Base-by-base conservation (phyloP, 768 basidiomycete genomes). In the Tricholoma matsutake region DNA sequence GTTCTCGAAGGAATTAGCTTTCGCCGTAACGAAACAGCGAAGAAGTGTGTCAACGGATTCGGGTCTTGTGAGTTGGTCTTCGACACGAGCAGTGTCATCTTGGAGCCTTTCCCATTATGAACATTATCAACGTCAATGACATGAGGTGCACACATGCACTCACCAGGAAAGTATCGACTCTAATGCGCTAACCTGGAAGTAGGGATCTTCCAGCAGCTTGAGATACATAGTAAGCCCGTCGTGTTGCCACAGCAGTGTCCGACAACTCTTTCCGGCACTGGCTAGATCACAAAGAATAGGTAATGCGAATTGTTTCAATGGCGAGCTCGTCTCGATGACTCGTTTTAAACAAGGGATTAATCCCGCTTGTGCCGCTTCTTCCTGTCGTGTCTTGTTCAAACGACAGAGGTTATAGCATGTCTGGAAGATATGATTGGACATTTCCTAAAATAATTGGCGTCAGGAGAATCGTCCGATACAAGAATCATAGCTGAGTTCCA, bases 261-360 rank as follows among this genome's bases (percentile, higher is more conserved):
- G 83, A 69, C 94, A 95, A 59, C 87, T 92, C 79, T 98, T 98
- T 53, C 95, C 92, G 3, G 96, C 94, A 72, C 91, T 92, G 0
- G 96, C 94, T 47, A 98, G 84, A 71, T 99, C 97, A 74, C 96
- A 98, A 3, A 99, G 80, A 64, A 99, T 96, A 0, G 97, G 96
- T 37, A 99, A 79, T 0, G 96, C 97, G 68, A 99, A 98, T 68
- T 99, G 96, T 73, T 94, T 96, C 69, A 98, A 82, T 0, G 95
- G 96, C 8, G 96, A 97, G 62, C 85, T 90, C 6, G 87, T 88
- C 69, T 88, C 85, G 64, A 97, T 93, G 57, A 98, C 90, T 5
- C 87, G 86, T 73, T 94, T 92, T 43, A 99, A 82, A 65, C 91
- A 86, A 2, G 97, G 96, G 25, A 99, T 88, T 60, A 97, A 94